A percentile compares a stretch with the other conserved stretches of the same genome.
Conservation (phyloP, 768 basidiomycete species). For the Rhodosporidiobolus odoratus region DNA sequence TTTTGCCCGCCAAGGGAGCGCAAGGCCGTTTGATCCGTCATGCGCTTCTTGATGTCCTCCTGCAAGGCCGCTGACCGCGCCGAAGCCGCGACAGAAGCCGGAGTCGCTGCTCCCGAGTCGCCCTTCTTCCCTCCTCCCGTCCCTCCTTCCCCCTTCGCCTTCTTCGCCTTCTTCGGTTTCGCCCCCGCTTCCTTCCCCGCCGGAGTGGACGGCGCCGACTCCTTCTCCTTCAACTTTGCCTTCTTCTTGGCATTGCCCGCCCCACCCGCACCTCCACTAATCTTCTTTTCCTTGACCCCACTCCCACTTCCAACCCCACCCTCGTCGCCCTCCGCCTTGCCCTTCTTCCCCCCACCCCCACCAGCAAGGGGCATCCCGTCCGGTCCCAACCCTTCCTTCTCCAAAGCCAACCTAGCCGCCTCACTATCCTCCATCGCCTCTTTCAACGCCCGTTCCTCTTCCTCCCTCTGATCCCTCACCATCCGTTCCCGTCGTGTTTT, state of each 20-base stretch:
- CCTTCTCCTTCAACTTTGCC: conserved; percentile 15
- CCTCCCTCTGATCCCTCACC: conserved; percentile 59
- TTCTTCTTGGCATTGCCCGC: conserved; percentile 43
- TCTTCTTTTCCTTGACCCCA: conserved; percentile 49
- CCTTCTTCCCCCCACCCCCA: not conserved
- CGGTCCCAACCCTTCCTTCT: not conserved
- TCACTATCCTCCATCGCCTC: conserved; percentile 43
- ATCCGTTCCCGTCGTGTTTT: conserved; percentile 68
- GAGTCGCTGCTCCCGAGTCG: not conserved
- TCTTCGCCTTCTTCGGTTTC: conserved; percentile 58
- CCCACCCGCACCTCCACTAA: no score
- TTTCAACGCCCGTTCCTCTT: conserved; percentile 44
- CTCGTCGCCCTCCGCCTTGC: not conserved
- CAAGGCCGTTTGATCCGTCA: conserved; percentile 82
- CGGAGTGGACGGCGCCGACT: conserved; percentile 10
- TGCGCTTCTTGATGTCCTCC: conserved; percentile 79
- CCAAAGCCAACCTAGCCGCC: conserved; percentile 43
- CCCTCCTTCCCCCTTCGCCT: conserved; percentile 49
- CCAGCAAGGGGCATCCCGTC: not conserved
- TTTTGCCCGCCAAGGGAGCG: conserved; percentile 72
- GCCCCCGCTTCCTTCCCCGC: conserved; percentile 20
- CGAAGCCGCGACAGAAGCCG: not conserved
- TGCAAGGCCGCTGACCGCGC: not conserved
- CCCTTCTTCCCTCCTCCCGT: not conserved
- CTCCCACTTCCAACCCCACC: conserved; percentile 8